A percentile compares a stretch with the other conserved stretches of the same genome.
Evolutionary conservation across 2,329 filamentous ascomycete genomes (phyloP).

Genomic region (Alternaria sp.): DNA sequence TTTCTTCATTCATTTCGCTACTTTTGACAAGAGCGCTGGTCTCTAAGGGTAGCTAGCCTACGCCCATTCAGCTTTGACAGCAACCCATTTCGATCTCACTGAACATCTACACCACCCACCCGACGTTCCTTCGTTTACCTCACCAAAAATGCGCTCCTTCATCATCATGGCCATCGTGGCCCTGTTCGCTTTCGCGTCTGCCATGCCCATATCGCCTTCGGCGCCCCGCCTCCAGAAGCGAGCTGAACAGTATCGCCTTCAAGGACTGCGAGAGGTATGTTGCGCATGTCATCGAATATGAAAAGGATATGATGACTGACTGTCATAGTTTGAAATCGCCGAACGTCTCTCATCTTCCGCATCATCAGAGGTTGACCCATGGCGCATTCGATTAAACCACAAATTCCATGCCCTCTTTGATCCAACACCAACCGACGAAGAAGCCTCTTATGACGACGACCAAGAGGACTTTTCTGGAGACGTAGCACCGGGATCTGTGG

Average conservation of each 20-base stretch:
- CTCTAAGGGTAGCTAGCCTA: constrained; percentile 4
- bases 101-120: neutral
- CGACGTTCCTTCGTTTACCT: neutral
- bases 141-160: constrained; percentile 33
- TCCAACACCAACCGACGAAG: constrained; percentile 21
- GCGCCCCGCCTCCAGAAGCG: constrained; percentile 41
- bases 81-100: neutral
- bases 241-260: constrained; percentile 41
- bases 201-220: constrained; percentile 44
- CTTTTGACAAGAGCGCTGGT: constrained; percentile 26
- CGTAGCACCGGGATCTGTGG: constrained; percentile 42
- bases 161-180: constrained; percentile 34
- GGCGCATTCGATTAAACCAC: constrained; percentile 24
- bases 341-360: constrained; percentile 33
- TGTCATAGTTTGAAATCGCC: constrained; percentile 40
- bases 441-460: constrained; percentile 6
- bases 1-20: constrained; percentile 13
- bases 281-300: neutral
- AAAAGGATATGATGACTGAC: constrained; percentile 12
- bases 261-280: constrained; percentile 44
- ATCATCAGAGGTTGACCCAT: constrained; percentile 21
- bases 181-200: constrained; percentile 30
- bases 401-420: constrained; percentile 31
- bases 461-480: constrained; percentile 42
- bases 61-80: constrained; percentile 9